Percentiles rank a stretch among this genome's conserved stretches.
Evolutionary conservation across 345 rosid species (phyloP).

Genomic region (Salix arbutifolia): DNA sequence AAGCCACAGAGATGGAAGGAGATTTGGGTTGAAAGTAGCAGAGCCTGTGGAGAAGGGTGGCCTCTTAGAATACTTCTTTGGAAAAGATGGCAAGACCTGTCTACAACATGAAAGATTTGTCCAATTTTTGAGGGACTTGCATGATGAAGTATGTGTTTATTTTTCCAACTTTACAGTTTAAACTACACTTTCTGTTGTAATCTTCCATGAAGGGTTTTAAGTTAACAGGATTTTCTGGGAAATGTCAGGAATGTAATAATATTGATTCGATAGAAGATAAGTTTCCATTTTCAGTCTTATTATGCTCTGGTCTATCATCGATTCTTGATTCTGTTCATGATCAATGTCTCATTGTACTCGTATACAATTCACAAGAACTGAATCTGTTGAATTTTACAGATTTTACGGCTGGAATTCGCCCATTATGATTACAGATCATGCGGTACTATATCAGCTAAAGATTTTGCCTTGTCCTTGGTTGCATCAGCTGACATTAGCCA

Average conservation of each 20-base stretch:
- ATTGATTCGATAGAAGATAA: too few relatives aligned
- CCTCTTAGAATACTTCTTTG: conserved; percentile 24
- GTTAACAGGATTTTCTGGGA: neutral
- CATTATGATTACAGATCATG: conserved; percentile 23
- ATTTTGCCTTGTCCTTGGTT: conserved; percentile 26
- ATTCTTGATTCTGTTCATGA: too few relatives aligned
- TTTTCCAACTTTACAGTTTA: too few relatives aligned
- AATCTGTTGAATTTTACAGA: conserved; percentile 8
- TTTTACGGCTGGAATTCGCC: conserved; percentile 20
- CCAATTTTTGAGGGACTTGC: conserved; percentile 23
- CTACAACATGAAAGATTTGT: conserved; percentile 23
- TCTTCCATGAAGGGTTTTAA: neutral
- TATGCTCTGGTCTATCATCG: too few relatives aligned
- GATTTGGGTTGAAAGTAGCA: conserved; percentile 6
- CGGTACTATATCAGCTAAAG: conserved; percentile 20
- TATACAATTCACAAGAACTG: neutral
- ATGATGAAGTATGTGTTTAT: conserved; percentile 17
- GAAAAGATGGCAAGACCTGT: conserved; percentile 22
- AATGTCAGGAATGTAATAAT: too few relatives aligned
- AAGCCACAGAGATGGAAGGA: conserved; percentile 18
- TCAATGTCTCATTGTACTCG: too few relatives aligned
- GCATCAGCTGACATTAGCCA: conserved; percentile 25
- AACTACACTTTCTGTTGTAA: neutral
- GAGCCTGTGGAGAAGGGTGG: conserved; percentile 29
- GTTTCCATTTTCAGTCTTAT: too few relatives aligned